These are phyloP conservation scores for Neolentinus lepideus DNA, from an alignment of 1,284 basidiomycete genomes.

Conservation along the genomic window DNA sequence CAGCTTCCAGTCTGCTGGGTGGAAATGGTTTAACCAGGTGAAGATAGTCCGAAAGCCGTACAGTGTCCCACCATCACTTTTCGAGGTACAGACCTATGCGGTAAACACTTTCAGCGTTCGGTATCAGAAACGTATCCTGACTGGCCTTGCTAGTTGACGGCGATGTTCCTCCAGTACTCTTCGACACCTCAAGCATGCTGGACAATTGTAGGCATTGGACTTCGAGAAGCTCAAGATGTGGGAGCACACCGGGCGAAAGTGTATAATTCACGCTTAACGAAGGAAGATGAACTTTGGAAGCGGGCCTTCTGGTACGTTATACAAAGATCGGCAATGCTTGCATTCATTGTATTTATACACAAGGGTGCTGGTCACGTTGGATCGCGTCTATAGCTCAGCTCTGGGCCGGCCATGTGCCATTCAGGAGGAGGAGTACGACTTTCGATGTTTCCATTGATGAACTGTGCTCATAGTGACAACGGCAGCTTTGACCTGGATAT, in stretches of 20 bases:
- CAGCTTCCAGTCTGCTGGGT: constrained; percentile 53
- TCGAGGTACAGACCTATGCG: constrained; percentile 63
- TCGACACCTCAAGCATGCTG: constrained; percentile 67
- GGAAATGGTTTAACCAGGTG: constrained; percentile 70
- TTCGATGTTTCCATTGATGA: not conserved
- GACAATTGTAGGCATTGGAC: constrained; percentile 64
- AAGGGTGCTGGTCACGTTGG: constrained; percentile 61
- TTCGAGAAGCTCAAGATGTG: constrained; percentile 62
- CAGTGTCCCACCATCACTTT: constrained; percentile 54
- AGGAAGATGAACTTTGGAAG: constrained; percentile 67
- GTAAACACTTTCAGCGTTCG: constrained; percentile 23
- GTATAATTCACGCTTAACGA: constrained; percentile 27
- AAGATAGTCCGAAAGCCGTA: constrained; percentile 41
- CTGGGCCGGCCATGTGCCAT: constrained; percentile 81
- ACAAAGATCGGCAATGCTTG: not conserved
- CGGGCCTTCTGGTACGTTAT: constrained; percentile 68
- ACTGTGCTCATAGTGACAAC: not conserved
- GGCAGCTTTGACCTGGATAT: constrained; percentile 65
- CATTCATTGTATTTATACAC: not conserved
- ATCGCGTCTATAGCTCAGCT: constrained; percentile 58
- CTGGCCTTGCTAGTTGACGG: not conserved
- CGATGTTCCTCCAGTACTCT: constrained; percentile 43
- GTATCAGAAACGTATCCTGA: not conserved
- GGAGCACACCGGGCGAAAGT: constrained; percentile 55
- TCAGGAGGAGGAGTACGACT: constrained; percentile 76